Conservation (phyloP, 179 eudicot genomes). For the Actinidia polygama region DNA sequence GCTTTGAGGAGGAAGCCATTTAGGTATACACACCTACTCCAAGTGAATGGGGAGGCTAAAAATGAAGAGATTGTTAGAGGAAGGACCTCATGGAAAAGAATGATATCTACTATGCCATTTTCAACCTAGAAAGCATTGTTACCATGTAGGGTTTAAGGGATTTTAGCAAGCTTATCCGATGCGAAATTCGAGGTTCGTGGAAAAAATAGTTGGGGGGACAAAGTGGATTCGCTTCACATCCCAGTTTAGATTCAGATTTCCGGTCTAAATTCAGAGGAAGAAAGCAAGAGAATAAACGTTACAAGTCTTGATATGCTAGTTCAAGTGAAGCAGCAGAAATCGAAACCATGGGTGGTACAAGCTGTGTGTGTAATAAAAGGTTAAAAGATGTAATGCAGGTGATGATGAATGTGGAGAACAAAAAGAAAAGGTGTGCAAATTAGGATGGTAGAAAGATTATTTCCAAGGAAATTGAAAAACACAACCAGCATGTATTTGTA, state of each 20-base stretch:
- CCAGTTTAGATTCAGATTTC: background rate
- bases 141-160: background rate
- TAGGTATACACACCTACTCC: constrained; percentile 41
- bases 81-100: constrained; percentile 51
- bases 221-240: constrained; percentile 5
- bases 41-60: constrained; percentile 39
- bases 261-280: background rate
- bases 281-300: background rate
- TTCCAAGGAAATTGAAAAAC: background rate
- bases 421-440: background rate
- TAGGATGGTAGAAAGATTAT: background rate
- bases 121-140: constrained; percentile 9
- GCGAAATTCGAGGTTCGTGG: background rate
- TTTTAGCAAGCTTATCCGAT: background rate
- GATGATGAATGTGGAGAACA: background rate
- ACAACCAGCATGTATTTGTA: background rate
- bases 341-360: background rate
- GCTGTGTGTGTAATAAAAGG: background rate
- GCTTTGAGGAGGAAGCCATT: constrained; percentile 13
- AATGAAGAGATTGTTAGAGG: constrained; percentile 52
- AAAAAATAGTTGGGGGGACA: background rate
- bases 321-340: background rate
- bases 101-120: constrained; percentile 21
- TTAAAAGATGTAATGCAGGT: background rate
- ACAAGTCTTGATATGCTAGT: background rate